Base-by-base conservation (phyloP, 1,284 basidiomycete genomes). In the Sanghuangporus baumii region DNA sequence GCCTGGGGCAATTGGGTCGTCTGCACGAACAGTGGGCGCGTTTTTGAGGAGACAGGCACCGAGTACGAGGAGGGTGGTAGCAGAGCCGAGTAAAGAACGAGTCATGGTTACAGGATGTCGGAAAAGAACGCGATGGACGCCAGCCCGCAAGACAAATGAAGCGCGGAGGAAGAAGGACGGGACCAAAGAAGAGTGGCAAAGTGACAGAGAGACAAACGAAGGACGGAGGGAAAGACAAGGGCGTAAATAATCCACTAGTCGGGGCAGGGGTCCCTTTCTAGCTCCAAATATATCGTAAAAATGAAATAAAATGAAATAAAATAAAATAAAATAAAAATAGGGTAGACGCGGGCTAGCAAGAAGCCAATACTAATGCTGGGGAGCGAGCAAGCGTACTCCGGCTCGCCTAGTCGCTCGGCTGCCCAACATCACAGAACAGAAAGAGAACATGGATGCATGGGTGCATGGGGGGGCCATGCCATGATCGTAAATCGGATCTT, bases 1-100 rank as follows among this genome's bases (percentile, higher is more conserved):
- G 23, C 74, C 73, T 2, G 78, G 77, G 20, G 67, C 69, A 62
- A 81, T 73, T 48, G 77, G 69, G 52, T 62, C 51, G 20, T 62
- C 67, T 40, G 40, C 52, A 36, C 52, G 43, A 16, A 37, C 60
- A 3, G 23, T 34, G 8, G 52, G 31, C 9, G 16, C 31, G 16
- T 31, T 54, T 37, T 37, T 37, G 36, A 54, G 52, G 2, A 54
- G 26, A 12, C 14, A 54, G 12, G 31, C 36, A 37, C 31, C 52
- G 5, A 54, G 36, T 12, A 54, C 11, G 31, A 54, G 31, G 14
- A 54, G 36, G 18, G 31, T 7, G 36, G 48, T 23, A 23, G 16
- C 14, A 9, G 52, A n/a, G 26, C 6, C 31, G 16, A 6, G 37
- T 5, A 34, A 12, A n/a, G 31, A n/a, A n/a, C 52, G 52, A 18